These are phyloP conservation scores for Fusarium fracticaudum DNA, from an alignment of 2,329 filamentous ascomycete genomes.

Conservation along the genomic window DNA sequence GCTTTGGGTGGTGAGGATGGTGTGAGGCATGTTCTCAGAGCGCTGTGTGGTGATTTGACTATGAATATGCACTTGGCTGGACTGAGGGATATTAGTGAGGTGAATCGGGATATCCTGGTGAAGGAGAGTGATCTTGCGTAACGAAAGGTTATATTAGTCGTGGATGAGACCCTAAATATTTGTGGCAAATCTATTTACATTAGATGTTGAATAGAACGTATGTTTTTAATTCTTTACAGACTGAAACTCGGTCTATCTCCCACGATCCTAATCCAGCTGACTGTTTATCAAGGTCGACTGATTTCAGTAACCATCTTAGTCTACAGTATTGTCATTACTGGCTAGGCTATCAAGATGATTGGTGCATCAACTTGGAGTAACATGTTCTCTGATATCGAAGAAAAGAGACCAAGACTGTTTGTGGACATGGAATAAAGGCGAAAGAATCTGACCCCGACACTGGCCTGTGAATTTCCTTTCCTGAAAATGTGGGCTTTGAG, in stretches of 20 bases:
- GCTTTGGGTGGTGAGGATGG: conserved; percentile 7
- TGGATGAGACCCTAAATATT: too few relatives aligned
- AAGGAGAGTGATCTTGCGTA: conserved; percentile 3
- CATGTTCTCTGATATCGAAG: fast-evolving
- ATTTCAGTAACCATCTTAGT: not conserved
- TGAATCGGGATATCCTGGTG: conserved; percentile 2
- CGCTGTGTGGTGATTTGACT: conserved; percentile 21
- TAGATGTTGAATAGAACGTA: not conserved
- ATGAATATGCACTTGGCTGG: conserved; percentile 33
- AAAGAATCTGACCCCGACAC: fast-evolving
- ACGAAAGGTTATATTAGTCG: fast-evolving
- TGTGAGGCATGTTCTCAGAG: conserved; percentile 14
- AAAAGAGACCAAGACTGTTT: fast-evolving
- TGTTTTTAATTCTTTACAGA: fast-evolving
- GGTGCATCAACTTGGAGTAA: too few relatives aligned
- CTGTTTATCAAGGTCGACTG: fast-evolving
- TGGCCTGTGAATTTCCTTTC: fast-evolving
- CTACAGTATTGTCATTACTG: fast-evolving
- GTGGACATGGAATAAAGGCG: not conserved
- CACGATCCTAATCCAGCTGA: fast-evolving
- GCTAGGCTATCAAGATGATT: fast-evolving
- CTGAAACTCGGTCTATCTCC: too few relatives aligned
- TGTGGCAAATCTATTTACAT: fast-evolving
- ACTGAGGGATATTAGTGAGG: conserved; percentile 9
- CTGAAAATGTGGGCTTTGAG: not conserved